Evolutionary conservation across 176 grass and related monocot species (phyloP), one percentile per base, ranked within the genome.

Genomic region (Metroxylon sagu): DNA sequence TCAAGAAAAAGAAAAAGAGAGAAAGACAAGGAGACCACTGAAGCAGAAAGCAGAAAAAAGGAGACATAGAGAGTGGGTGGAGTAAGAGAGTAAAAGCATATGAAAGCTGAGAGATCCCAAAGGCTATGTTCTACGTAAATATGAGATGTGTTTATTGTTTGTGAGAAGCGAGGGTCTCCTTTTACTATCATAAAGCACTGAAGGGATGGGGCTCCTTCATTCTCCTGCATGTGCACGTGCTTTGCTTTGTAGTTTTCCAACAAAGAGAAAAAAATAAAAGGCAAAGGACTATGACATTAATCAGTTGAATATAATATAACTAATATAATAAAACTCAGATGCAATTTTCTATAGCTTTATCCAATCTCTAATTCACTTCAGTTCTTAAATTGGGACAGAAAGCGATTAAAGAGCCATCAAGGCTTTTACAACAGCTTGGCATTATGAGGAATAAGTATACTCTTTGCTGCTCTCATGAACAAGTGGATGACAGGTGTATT

Each of bases 11-110:
- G 35, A 18, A 18, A 48, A 48, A 62, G 31, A 10, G 31, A 21
- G 43, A 62, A 19, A 52, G 62, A 65, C 62, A 65, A 65, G 62
- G 26, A 65, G 62, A 52, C 48, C 26, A 50, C 15, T 17, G 61
- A 64, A 35, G 14, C 19, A 6, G 21, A 51, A 50, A 26, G 23
- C 30, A 25, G 50, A 12, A 50, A 50, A 49, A 48, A 23, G 10
- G 48, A 51, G 29, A 10, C 31, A 18, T 43, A 29, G 16, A 30
- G 28, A 59, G 57, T 59, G 29, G 29, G 21, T 23, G 21, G 21
- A 23, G 21, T 23, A 56, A 56, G 54, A 26, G 14, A 59, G 57
- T 23, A 31, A 60, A 19, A 18, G 30, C 29, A 48, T 43, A 43
- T 23, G 17, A 62, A 62, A 62, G 59, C 59, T 43, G 35, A 43